A percentile compares a stretch with the other conserved stretches of the same genome.
These are phyloP conservation scores for Coleophoma cylindrospora DNA, from an alignment of 2,329 filamentous ascomycete genomes.

Conservation along the genomic window DNA sequence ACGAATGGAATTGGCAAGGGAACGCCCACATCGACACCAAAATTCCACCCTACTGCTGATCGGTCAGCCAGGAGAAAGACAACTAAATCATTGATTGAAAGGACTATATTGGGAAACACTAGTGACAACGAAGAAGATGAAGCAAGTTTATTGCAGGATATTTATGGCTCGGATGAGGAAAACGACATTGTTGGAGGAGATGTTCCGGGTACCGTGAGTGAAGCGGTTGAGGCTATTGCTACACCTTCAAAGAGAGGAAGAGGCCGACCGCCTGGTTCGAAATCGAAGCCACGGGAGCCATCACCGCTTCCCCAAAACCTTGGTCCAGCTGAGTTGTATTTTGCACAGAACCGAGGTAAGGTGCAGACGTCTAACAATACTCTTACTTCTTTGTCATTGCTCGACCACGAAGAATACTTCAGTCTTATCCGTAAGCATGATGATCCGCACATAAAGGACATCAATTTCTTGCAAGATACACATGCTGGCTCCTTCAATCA, in stretches of 20 bases:
- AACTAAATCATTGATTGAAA: slow-evolving; percentile 69
- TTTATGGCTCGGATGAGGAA: slow-evolving; percentile 48
- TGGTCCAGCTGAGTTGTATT: slow-evolving; percentile 86
- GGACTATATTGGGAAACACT: slow-evolving; percentile 55
- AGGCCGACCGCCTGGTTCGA: slow-evolving; percentile 36
- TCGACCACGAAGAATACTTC: slow-evolving; percentile 93
- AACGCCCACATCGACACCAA: slow-evolving; percentile 17
- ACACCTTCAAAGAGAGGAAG: slow-evolving; percentile 48
- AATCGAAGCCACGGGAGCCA: slow-evolving; percentile 40
- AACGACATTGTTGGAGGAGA: slow-evolving; percentile 28
- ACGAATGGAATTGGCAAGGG: slow-evolving; percentile 4
- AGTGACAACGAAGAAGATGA: slow-evolving; percentile 71
- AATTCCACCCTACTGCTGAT: slow-evolving; percentile 48
- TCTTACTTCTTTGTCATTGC: slow-evolving; percentile 65
- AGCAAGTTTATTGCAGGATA: slow-evolving; percentile 63
- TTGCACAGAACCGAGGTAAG: slow-evolving; percentile 84
- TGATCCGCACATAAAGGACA: slow-evolving; percentile 67
- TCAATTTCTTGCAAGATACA: slow-evolving; percentile 65
- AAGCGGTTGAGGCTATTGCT: slow-evolving; percentile 26
- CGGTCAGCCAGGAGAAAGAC: slow-evolving; percentile 85
- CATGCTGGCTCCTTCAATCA: slow-evolving; percentile 82
- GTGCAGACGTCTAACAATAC: slow-evolving; percentile 82
- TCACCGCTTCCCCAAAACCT: slow-evolving; percentile 74
- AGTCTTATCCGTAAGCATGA: slow-evolving; percentile 52
- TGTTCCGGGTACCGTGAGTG: slow-evolving; percentile 21